Evolutionary conservation across 2,329 filamentous ascomycete genomes (phyloP), one percentile per base, ranked within the genome.

Genomic region (Gliomastix tumulicola): DNA sequence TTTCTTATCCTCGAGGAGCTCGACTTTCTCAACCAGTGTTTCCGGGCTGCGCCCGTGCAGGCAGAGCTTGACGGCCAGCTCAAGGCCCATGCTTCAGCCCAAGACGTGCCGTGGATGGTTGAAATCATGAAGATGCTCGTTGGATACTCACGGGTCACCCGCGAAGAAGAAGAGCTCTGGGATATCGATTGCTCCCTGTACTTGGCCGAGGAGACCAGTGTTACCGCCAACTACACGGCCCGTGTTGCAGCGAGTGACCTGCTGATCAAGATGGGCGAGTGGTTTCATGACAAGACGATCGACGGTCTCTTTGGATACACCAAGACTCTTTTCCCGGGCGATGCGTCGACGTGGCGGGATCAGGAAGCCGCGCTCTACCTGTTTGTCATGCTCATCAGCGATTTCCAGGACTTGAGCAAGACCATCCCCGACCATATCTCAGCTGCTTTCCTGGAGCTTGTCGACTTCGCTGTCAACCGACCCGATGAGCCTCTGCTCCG

Each of bases 141-240:
- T 16, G 79, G 81, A 2, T 97, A 94, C 60, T 83, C 88, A 11
- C 87, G 90, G 46, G 94, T 98, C 49, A 89, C 85, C 3, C 81
- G 79, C 20, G 92, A 98, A 57, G 92, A 97, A 54, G 88, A 96
- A 62, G 88, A 86, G 7, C 65, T 98, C 9, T 98, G 92, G 92
- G 88, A 96, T 49, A 88, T 96, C 44, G 92, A 98, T 58, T 84
- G 94, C 47, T 97, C 94, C 40, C 75, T 98, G 3, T 98, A 94
- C 60, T 71, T 98, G 32, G 90, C 88, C 1, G 92, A 98, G 60
- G 90, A 97, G 63, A 90, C 88, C 3, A 90, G 88, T 3, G 84
- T 96, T 15, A 95, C 88, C 11, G 86, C 89, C 21, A 97, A 97
- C 59, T 98, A 97, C 63, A 96, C 92, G 0, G 86, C 92, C 12